A percentile compares a stretch with the other conserved stretches of the same genome.
Conservation (phyloP, 2,329 filamentous ascomycete species). For the Penicillium sp. region DNA sequence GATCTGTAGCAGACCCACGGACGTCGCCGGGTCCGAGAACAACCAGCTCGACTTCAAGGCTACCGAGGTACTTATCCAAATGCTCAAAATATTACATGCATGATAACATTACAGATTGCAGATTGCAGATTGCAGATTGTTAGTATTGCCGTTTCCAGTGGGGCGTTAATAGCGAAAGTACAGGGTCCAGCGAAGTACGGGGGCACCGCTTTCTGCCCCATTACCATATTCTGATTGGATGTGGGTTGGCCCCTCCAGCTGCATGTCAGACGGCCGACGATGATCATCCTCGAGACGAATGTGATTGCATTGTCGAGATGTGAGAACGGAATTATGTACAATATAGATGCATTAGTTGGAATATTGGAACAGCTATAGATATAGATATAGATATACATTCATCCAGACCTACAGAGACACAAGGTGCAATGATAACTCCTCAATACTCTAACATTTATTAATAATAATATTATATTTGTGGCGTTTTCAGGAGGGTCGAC, state of each 20-base stretch:
- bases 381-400: background rate
- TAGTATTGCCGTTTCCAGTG: background rate
- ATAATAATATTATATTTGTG: background rate
- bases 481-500: constrained; percentile 7
- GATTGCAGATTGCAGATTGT: background rate
- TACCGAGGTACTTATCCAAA: background rate
- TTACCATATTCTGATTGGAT: background rate
- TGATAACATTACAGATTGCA: background rate
- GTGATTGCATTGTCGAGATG: background rate
- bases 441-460: too few species aligned
- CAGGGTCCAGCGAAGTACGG: constrained; percentile 3
- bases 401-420: too few species aligned
- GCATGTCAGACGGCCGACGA: constrained; percentile 6
- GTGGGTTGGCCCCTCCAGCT: background rate
- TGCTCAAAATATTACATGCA: background rate
- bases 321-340: background rate
- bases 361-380: background rate
- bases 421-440: background rate
- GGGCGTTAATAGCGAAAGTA: background rate
- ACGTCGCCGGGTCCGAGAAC: background rate
- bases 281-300: constrained; percentile 1
- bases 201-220: background rate
- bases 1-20: background rate
- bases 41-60: background rate
- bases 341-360: background rate